Percentiles rank a stretch among this genome's conserved stretches.
Evolutionary conservation across 1,284 basidiomycete genomes (phyloP).

Genomic region (Naganishia cerealis): DNA sequence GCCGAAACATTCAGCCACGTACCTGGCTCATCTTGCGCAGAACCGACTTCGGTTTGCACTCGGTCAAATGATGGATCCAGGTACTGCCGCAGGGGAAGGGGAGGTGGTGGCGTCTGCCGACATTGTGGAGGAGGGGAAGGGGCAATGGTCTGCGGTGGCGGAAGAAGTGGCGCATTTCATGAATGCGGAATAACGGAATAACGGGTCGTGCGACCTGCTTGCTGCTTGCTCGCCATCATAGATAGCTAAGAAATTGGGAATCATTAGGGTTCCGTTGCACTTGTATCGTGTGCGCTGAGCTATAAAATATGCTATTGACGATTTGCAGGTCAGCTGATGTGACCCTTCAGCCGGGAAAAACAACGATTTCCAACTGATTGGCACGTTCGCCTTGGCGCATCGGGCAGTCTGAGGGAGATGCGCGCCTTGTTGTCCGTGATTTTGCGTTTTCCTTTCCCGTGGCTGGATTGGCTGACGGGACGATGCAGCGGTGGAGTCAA

Average conservation of each 20-base stretch:
- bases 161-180: not conserved
- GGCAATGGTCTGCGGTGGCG: not conserved
- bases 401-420: not conserved
- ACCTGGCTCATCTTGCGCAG: constrained; percentile 47
- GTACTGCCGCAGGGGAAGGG: not conserved
- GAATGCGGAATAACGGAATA: not conserved
- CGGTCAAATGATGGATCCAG: not conserved
- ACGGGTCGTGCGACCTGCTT: too few relatives aligned
- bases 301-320: not conserved
- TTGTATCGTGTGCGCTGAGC: not conserved
- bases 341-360: not conserved
- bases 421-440: not conserved
- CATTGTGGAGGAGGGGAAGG: not conserved
- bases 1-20: constrained; percentile 48
- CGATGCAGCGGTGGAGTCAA: not conserved
- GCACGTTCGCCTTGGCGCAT: not conserved
- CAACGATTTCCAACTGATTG: not conserved
- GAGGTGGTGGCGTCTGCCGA: not conserved
- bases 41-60: constrained; percentile 38
- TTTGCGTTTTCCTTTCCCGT: not conserved
- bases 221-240: too few relatives aligned
- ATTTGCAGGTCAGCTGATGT: not conserved
- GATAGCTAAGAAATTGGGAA: not conserved
- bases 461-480: not conserved
- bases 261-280: not conserved